phyloP scores from a whole-genome alignment of 306 rosid species.

The Arachis stenosperma region DNA sequence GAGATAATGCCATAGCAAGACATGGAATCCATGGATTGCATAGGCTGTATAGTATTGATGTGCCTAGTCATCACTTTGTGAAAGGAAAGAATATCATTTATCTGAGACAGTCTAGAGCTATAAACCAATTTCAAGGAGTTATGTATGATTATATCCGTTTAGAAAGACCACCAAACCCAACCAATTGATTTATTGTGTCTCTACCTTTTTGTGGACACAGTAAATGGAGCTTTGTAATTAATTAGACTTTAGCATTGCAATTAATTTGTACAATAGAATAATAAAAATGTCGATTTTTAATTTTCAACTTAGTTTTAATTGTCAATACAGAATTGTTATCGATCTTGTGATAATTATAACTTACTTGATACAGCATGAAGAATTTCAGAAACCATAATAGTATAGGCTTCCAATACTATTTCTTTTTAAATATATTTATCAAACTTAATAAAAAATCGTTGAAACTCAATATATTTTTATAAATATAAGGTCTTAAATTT shows the following conservation, averaged over 20 bases:
- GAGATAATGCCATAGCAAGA: slow-evolving; percentile 83
- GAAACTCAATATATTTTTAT: no score
- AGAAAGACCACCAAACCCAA: slow-evolving; percentile 59
- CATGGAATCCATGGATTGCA: slow-evolving; percentile 91
- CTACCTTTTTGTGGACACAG: slow-evolving; percentile 9
- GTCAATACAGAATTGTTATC: no score
- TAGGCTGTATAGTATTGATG: slow-evolving; percentile 59
- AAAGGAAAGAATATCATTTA: slow-evolving; percentile 62
- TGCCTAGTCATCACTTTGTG: slow-evolving; percentile 42
- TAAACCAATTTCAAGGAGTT: slow-evolving; percentile 55
- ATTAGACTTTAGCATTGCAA: slow-evolving; percentile 8
- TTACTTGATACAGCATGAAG: no score
- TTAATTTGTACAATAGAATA: background rate
- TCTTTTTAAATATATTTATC: no score
- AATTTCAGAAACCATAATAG: no score
- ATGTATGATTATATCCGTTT: slow-evolving; percentile 93
- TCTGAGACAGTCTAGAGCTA: slow-evolving; percentile 56
- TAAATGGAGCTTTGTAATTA: slow-evolving; percentile 9
- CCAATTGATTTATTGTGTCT: slow-evolving; percentile 14
- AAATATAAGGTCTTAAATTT: no score
- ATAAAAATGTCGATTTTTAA: no score
- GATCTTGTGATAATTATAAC: no score
- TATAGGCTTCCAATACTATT: no score
- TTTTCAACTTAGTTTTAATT: no score
- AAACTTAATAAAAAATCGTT: no score